Evolutionary conservation across 176 grass and related monocot genomes (phyloP).

Genomic region (Coix lacrymajobi): DNA sequence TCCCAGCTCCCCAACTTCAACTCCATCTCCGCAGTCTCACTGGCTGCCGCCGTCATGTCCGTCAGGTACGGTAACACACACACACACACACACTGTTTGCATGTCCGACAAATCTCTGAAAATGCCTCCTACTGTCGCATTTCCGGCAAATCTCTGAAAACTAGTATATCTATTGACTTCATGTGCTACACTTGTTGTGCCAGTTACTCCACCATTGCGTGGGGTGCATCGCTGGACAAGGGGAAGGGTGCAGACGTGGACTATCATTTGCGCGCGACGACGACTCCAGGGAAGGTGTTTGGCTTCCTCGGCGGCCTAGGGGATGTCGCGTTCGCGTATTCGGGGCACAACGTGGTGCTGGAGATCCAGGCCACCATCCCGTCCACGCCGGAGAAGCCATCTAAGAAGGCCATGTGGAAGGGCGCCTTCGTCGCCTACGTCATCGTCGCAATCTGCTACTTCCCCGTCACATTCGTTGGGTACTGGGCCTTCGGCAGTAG

Average conservation of each 20-base stretch:
- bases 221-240: conserved; percentile 12
- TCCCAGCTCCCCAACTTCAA: conserved; percentile 51
- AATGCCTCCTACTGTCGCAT: too few species aligned
- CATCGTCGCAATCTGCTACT: conserved; percentile 51
- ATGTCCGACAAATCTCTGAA: neutral
- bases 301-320: conserved; percentile 38
- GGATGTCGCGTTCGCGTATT: conserved; percentile 32
- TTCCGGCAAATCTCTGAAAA: neutral
- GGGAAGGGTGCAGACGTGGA: neutral
- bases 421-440: conserved; percentile 36
- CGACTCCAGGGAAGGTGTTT: conserved; percentile 5
- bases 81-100: too few species aligned
- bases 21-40: conserved; percentile 51
- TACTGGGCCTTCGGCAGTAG: conserved; percentile 55
- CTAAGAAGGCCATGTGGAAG: conserved; percentile 66
- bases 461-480: conserved; percentile 42
- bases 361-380: conserved; percentile 76
- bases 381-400: conserved; percentile 46
- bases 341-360: conserved; percentile 64
- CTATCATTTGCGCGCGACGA: conserved; percentile 27
- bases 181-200: neutral
- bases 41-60: conserved; percentile 44
- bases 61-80: conserved; percentile 15
- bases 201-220: conserved; percentile 31
- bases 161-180: neutral